Evolutionary conservation across 2,329 filamentous ascomycete genomes (phyloP).

Genomic region (Cercospora sesami): DNA sequence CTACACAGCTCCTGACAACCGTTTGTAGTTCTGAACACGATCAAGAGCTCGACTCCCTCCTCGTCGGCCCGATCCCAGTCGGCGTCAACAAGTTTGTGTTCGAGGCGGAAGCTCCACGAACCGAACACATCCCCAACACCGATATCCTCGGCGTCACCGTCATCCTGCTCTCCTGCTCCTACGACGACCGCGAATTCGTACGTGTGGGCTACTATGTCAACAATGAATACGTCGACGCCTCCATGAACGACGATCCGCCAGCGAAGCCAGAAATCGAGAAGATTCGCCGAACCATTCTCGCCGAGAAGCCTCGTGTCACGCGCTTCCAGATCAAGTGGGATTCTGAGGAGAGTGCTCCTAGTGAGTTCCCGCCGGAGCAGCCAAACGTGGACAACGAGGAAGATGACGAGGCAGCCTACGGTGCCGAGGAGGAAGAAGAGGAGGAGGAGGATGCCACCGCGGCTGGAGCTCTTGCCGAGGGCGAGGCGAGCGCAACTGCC

Average conservation of each 20-base stretch:
- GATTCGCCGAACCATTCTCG: conserved; percentile 86
- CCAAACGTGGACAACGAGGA: conserved; percentile 85
- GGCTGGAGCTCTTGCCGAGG: conserved; percentile 38
- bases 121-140: conserved; percentile 84
- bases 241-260: conserved; percentile 84
- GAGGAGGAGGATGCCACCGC: conserved; percentile 62
- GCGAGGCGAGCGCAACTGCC: conserved; percentile 41
- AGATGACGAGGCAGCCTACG: conserved; percentile 83
- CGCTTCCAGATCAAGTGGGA: conserved; percentile 99
- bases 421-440: conserved; percentile 76
- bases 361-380: conserved; percentile 96
- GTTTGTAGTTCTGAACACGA: conserved; percentile 81
- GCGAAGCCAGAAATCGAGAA: conserved; percentile 90
- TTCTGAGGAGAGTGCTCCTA: conserved; percentile 91
- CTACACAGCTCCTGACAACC: conserved; percentile 12
- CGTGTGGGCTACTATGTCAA: conserved; percentile 99
- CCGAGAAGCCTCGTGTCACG: conserved; percentile 95
- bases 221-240: conserved; percentile 95
- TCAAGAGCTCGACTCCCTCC: conserved; percentile 94
- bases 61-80: conserved; percentile 95
- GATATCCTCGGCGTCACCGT: conserved; percentile 97
- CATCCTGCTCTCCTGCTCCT: conserved; percentile 92
- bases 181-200: conserved; percentile 94
- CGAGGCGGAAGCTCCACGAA: conserved; percentile 89
- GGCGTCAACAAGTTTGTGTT: conserved; percentile 99